Evolutionary conservation across 2,329 filamentous ascomycete species (phyloP), one percentile per base, ranked within the genome.

Genomic region (Alternaria sp.): DNA sequence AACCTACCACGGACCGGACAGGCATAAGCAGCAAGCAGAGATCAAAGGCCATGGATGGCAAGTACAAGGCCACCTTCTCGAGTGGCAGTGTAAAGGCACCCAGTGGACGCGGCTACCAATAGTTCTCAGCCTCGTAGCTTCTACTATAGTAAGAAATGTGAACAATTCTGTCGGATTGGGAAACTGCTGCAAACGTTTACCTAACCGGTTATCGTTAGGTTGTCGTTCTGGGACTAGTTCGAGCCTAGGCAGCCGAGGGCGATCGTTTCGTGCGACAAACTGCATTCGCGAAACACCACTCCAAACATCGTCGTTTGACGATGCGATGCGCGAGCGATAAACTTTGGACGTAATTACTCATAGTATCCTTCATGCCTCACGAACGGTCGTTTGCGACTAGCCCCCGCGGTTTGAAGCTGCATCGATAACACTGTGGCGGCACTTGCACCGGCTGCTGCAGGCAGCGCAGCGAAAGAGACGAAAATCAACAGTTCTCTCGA

Each of bases 1-100:
- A 93, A 4, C 93, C 93, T 0, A 88, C 96, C 17, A 97, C 94
- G 0, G 95, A 97, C 77, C 88, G 91, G 58, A 92, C 91, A 12
- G 95, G 95, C 0, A 90, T 91, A 47, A 82, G 85, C 44, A 86
- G 88, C 3, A 89, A 88, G 69, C 85, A 90, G 77, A 83, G 85
- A 46, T 69, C 70, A 55, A 83, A 85, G 64, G 84, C 82, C 51
- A 58, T 78, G 62, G 72, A 74, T 51, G 61, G 59, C 21, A 77
- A 70, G 57, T 63, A 70, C 36, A 78, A 73, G 32, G 77, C 72
- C 7, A 79, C 73, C 3, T 80, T 79, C 52, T 74, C 71, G 23
- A 77, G 76, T 61, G 74, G 70, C 5, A 73, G 58, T 23, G 65
- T 77, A 10, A 74, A 73, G 43, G 74, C 77, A 25, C 54, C 65